Conservation (phyloP, 495 filamentous ascomycete species). For the Aspergillus avenaceus region DNA sequence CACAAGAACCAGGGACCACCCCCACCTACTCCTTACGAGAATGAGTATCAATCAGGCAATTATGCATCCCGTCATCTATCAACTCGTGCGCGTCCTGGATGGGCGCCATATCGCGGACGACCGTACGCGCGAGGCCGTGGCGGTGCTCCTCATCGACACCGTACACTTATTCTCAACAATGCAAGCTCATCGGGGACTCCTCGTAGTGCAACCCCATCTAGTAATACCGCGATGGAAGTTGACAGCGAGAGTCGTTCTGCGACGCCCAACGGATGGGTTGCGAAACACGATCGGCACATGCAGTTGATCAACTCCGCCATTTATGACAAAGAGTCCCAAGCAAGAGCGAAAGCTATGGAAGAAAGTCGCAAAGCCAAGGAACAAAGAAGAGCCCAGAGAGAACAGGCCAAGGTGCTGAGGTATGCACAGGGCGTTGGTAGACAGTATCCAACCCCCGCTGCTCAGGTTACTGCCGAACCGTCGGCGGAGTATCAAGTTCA, state of each 20-base stretch:
- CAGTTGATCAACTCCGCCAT: constrained; percentile 84
- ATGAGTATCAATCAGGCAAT: constrained; percentile 21
- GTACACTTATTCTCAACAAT: constrained; percentile 70
- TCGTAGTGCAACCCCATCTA: constrained; percentile 20
- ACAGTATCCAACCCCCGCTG: constrained; percentile 29
- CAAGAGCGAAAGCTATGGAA: constrained; percentile 70
- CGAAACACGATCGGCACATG: constrained; percentile 77
- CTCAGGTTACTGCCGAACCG: constrained; percentile 28
- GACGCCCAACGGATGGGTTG: constrained; percentile 60
- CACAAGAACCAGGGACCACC: constrained; percentile 62
- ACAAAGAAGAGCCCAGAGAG: constrained; percentile 54
- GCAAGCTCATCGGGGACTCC: constrained; percentile 23
- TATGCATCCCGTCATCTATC: constrained; percentile 37
- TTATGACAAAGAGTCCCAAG: constrained; percentile 70
- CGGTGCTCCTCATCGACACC: constrained; percentile 57
- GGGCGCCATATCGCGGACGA: constrained; percentile 44
- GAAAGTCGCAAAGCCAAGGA: constrained; percentile 61
- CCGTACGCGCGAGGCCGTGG: constrained; percentile 40
- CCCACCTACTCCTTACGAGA: constrained; percentile 20
- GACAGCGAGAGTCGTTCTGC: constrained; percentile 25
- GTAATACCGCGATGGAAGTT: constrained; percentile 35
- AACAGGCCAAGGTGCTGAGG: constrained; percentile 52
- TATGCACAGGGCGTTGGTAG: constrained; percentile 35
- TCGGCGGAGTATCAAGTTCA: constrained; percentile 58
- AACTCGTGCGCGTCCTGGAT: constrained; percentile 40